Evolutionary conservation across 768 basidiomycete species (phyloP), one percentile per base, ranked within the genome.

Genomic region (Auricularia sp.): DNA sequence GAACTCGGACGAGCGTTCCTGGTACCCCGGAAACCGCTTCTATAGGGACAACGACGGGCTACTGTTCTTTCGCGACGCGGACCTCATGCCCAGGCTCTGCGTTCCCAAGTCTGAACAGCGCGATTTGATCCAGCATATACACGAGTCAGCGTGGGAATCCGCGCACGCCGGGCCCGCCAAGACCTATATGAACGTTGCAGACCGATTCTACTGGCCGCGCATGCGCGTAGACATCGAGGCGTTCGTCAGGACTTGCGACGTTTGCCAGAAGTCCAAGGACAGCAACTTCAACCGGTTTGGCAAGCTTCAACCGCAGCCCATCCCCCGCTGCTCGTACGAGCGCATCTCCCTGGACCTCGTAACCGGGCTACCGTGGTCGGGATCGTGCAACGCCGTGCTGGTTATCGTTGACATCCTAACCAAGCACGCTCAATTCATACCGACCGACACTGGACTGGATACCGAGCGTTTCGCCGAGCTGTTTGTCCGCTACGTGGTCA

Each of bases 261-360:
- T 67, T 1, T 68, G 67, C 21, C 67, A 68, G 56, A 68, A 68
- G 58, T 51, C 56, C 36, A 68, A 68, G 39, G 14, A 35, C 0
- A 18, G 3, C 0, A 59, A 62, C n/a, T 67, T 67, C 64, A 61
- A n/a, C 10, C 12, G 47, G 6, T 62, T 43, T 18, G 69, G 69
- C 0, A 42, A 21, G 2, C 61, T 69, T 4, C 21, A 47, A 2
- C 67, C 68, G 1, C 63, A 63, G n/a, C 36, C 64, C 2, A 66
- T 70, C 10, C 69, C 67, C 0, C 16, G 3, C 0, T 1, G 21
- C 34, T 29, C 42, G 64, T 67, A 3, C 62, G 71, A 3, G 64
- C 74, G 72, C 73, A 56, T 73, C 47, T 65, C 67, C 11, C 67
- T 72, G 60, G 73, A 73, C 59, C 64, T 69, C 47, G 71, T 77